Base-by-base conservation (phyloP, 129 eudicot genomes). In the Chrysanthemum makinoi region DNA sequence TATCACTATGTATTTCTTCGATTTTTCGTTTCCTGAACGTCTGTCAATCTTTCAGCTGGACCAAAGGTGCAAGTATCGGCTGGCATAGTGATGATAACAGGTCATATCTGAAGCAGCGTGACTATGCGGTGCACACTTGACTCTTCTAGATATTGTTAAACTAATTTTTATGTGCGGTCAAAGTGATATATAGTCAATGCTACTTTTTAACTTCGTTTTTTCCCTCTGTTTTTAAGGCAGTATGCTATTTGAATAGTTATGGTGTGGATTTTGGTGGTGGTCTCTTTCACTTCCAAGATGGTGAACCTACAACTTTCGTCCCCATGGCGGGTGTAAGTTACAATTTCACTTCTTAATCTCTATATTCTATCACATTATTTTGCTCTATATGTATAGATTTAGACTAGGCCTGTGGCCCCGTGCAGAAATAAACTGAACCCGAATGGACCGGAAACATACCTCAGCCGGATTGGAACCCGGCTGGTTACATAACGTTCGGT, bases 31-130 rank as follows among this genome's bases (percentile, higher is more conserved):
- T 39, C 10, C 46, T 74, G 22, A 65, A 52, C 49, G 39, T 56
- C 4, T 73, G 39, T 50, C 16, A 20, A 35, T 47, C 46, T 79
- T 49, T 58, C 80, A 94, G 97, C 83, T 95, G 99, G 97, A 82
- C 85, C 70, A 90, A 69, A 79, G 99, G 99, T 82, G 97, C 99
- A 74, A 90, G 91, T 77, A 95, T 95, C 51, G 95, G 99, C 70
- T 95, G 99, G 99, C 97, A 95, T 63, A 95, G 97, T 79, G 99
- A 95, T 76, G 91, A 95, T 72, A 90, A 95, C 79, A 80, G 99
- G 60, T 84, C 89, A 63, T 89, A 95, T 81, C 99, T 95, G 73
- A 90, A 80, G 75, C 99, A 90, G 81, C 84, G 99, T 68, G 91
- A 90, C 49, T 95, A 87, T 76, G 88, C 99, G 85, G 97, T 89